These are phyloP conservation scores for Globisporangium nunn DNA, from an alignment of 352 stramenopile species.

Conservation along the genomic window DNA sequence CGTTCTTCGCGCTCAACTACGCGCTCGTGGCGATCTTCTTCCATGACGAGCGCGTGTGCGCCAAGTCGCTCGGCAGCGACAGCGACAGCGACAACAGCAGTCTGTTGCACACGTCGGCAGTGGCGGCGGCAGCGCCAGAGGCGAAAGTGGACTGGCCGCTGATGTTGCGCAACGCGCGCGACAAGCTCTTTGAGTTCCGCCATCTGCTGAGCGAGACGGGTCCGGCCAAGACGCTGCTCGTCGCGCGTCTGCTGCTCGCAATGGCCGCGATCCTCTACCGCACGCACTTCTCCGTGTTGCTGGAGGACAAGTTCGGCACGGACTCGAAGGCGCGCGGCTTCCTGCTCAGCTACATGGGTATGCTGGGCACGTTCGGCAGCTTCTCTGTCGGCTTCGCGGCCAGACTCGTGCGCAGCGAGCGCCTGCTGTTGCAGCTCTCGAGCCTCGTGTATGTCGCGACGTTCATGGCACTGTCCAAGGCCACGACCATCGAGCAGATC, in stretches of 20 bases:
- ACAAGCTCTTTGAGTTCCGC: constrained; percentile 57
- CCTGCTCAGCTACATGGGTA: constrained; percentile 76
- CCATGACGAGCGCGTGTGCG: constrained; percentile 8
- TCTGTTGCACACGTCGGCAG: neutral
- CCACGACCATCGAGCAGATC: constrained; percentile 35
- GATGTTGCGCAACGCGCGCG: constrained; percentile 35
- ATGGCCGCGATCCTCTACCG: constrained; percentile 74
- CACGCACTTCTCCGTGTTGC: constrained; percentile 67
- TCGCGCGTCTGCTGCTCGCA: constrained; percentile 63
- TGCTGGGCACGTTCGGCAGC: constrained; percentile 59
- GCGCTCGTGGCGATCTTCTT: constrained; percentile 56
- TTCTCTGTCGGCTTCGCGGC: constrained; percentile 51
- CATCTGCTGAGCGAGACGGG: constrained; percentile 58
- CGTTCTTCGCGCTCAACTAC: constrained; percentile 67
- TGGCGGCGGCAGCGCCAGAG: neutral
- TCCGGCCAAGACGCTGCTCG: constrained; percentile 53
- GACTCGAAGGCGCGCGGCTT: constrained; percentile 58
- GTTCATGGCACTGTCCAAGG: constrained; percentile 58
- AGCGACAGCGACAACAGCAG: neutral
- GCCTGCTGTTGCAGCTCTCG: constrained; percentile 52
- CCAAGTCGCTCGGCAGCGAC: constrained; percentile 6
- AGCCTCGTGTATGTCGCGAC: constrained; percentile 63
- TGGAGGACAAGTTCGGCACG: constrained; percentile 76
- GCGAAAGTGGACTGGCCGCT: constrained; percentile 21
- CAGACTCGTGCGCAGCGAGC: constrained; percentile 39